Conservation (phyloP, 129 eudicot genomes). For the Lactuca saligna region DNA sequence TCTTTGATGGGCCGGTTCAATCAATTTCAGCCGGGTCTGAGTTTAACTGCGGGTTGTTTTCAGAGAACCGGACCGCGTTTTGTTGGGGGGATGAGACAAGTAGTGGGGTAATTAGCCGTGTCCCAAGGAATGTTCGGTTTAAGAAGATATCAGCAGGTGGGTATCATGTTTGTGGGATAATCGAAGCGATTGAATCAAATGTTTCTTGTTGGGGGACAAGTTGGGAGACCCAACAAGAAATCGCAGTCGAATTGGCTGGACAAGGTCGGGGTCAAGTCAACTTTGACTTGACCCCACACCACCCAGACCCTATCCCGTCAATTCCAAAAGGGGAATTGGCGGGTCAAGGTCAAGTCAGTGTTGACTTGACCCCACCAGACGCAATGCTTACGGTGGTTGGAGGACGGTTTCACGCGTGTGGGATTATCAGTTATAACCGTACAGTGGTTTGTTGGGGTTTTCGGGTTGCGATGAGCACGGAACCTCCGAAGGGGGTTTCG, state of each 20-base stretch:
- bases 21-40: constrained; percentile 85
- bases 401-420: constrained; percentile 83
- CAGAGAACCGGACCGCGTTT: constrained; percentile 67
- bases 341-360: constrained; percentile 47
- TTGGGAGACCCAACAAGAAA: constrained; percentile 54
- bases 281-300: constrained; percentile 63
- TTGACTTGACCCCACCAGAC: constrained; percentile 62
- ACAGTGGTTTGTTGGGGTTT: constrained; percentile 84
- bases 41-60: constrained; percentile 81
- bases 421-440: constrained; percentile 61
- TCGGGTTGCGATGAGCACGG: constrained; percentile 57
- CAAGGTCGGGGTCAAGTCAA: constrained; percentile 46
- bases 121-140: constrained; percentile 56
- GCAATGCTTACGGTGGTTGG: constrained; percentile 82
- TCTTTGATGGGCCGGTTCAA: constrained; percentile 71
- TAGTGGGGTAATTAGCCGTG: constrained; percentile 60
- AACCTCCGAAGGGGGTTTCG: constrained; percentile 66
- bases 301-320: constrained; percentile 15
- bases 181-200: constrained; percentile 60
- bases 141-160: constrained; percentile 81
- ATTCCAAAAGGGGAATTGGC: constrained; percentile 17
- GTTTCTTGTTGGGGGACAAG: constrained; percentile 85
- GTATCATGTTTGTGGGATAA: constrained; percentile 87
- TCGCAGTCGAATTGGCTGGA: constrained; percentile 35
- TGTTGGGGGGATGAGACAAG: constrained; percentile 95